phyloP scores from a whole-genome alignment of 164 flowering plant species.

The Stephania japonica region DNA sequence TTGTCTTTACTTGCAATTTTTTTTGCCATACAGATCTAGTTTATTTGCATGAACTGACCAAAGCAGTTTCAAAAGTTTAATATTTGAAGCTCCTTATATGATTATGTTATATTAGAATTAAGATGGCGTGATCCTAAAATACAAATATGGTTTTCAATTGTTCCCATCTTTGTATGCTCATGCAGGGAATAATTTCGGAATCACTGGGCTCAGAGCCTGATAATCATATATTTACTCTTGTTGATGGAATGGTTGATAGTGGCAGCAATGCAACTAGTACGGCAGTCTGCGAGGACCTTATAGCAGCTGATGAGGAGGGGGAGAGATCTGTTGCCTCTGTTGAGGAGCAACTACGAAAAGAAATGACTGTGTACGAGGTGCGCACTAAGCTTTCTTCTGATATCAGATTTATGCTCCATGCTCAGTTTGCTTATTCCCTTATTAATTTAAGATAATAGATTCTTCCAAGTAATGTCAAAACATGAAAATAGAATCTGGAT shows the following conservation, averaged over 20 bases:
- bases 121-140: not conserved
- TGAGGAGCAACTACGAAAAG: constrained; percentile 83
- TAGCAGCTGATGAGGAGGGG: constrained; percentile 77
- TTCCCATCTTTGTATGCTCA: not conserved
- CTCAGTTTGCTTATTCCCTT: not conserved
- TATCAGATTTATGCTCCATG: not conserved
- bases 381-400: constrained; percentile 6
- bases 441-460: not conserved
- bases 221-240: constrained; percentile 53
- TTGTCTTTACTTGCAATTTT: not conserved
- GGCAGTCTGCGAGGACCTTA: constrained; percentile 57
- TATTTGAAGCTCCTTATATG: not conserved
- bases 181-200: constrained; percentile 73
- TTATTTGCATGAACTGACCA: constrained; percentile 1
- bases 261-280: constrained; percentile 37
- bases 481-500: not conserved
- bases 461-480: not conserved
- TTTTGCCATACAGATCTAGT: not conserved
- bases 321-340: constrained; percentile 74
- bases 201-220: constrained; percentile 45
- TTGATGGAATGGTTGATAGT: constrained; percentile 58
- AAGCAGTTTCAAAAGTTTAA: not conserved
- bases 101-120: not conserved
- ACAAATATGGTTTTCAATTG: not conserved
- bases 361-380: constrained; percentile 97